Evolutionary conservation across 805 yeast species (phyloP), one percentile per base, ranked within the genome.

Genomic region (Candida mattraensis): DNA sequence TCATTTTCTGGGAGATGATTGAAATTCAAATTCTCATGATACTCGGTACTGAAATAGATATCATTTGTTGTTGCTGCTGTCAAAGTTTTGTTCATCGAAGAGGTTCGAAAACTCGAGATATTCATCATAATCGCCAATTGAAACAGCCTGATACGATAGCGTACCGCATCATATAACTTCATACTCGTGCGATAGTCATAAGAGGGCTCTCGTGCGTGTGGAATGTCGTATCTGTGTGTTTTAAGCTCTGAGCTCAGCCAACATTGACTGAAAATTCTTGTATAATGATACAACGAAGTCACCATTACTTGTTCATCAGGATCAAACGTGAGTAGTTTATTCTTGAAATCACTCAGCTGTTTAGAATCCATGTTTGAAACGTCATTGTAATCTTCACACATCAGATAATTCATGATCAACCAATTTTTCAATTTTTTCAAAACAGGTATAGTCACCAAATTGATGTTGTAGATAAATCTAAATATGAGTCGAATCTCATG

Each of bases 61-160:
- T 11, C 8, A 14, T 37, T 33, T 23, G 27, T 30, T 7, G 18
- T 18, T 10, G 25, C 9, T 12, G 22, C 17, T 10, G 24, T 28
- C 23, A 44, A 24, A 6, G 19, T 22, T 14, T 26, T 14, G 30
- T 44, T 40, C 27, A 35, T 15, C 18, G 14, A n/a, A 9, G 31
- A 24, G 14, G 25, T 26, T 13, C 30, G 29, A n/a, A 45, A 25
- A 10, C 21, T 18, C 3, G 35, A 23, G 17, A 39, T 23, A 19
- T 46, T 44, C 30, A 42, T 33, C 24, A 49, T 29, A 7, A 53
- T 29, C 8, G 53, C 21, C 34, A 44, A 38, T 26, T 50, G 51
- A n/a, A 54, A 28, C 16, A 51, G 27, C 17, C 46, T 31, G 18
- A 54, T 21, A 10, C 58, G 48, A 8, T 28, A 27, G 16, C 45